Conservation (phyloP, 106 monocot genomes). For the Acanthochlamys bracteata region DNA sequence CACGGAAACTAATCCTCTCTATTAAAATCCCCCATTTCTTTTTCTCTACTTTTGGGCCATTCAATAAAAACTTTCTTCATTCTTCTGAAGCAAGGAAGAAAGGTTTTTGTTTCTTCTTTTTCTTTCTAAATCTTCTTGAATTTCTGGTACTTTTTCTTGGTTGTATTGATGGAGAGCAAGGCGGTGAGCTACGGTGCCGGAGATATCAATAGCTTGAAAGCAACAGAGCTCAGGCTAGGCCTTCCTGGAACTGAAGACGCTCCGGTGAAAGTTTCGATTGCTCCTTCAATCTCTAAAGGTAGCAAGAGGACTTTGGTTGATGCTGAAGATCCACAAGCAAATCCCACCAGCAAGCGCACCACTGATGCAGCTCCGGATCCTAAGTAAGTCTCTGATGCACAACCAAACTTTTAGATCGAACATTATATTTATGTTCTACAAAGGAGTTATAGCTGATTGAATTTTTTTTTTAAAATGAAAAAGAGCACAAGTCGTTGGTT, state of each 20-base stretch:
- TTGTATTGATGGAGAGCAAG: too few relatives aligned
- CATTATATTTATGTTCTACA: too few relatives aligned
- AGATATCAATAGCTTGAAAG: conserved; percentile 35
- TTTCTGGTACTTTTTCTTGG: neutral
- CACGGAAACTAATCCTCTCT: neutral
- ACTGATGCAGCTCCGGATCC: too few relatives aligned
- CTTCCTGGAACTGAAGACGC: conserved; percentile 45
- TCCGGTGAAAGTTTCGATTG: neutral
- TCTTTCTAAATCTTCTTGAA: neutral
- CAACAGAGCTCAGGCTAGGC: conserved; percentile 71
- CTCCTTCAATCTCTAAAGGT: neutral
- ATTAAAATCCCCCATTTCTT: neutral
- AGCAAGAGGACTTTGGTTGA: conserved; percentile 7
- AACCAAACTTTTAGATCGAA: too few relatives aligned
- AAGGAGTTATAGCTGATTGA: neutral
- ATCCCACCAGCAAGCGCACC: too few relatives aligned
- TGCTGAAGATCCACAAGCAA: too few relatives aligned
- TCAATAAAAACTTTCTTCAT: too few relatives aligned
- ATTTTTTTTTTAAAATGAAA: neutral
- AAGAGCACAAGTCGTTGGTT: conserved; percentile 80
- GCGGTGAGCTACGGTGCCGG: neutral
- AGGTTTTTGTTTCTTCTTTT: too few relatives aligned
- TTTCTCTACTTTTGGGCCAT: neutral
- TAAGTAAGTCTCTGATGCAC: too few relatives aligned
- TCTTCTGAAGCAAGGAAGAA: too few relatives aligned